Evolutionary conservation across 371 early-diverging fungal genomes (phyloP).

Genomic region (Mortierella sp.): DNA sequence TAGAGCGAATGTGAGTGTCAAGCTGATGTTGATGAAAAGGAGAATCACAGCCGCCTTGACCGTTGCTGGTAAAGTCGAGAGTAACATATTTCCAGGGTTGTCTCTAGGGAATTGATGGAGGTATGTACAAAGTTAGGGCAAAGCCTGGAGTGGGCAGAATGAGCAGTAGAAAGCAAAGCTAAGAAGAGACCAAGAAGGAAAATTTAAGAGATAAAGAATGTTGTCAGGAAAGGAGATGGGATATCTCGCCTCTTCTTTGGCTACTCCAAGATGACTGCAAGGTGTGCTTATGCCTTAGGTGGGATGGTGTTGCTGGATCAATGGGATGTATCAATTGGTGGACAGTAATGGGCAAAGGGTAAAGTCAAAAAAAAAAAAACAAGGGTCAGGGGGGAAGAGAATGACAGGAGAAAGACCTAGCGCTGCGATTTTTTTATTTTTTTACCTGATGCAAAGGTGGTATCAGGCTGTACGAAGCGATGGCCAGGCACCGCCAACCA

Average conservation of each 20-base stretch:
- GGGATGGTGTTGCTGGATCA: background rate
- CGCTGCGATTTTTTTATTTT: background rate
- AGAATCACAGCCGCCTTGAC: background rate
- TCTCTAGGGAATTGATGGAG: background rate
- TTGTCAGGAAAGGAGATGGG: background rate
- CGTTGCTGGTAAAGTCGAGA: background rate
- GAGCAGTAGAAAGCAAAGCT: background rate
- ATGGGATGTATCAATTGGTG: background rate
- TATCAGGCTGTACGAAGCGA: background rate
- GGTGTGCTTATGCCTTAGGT: background rate
- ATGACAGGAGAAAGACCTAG: background rate
- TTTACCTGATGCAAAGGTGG: background rate
- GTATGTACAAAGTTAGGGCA: background rate
- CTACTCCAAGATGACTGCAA: slow-evolving; percentile 9
- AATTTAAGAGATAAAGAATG: background rate
- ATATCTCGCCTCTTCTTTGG: background rate
- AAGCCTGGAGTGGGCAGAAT: background rate
- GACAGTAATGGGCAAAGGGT: background rate
- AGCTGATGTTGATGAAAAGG: slow-evolving; percentile 5
- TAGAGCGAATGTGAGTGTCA: slow-evolving; percentile 3
- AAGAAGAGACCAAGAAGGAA: slow-evolving; percentile 1
- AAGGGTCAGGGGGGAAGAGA: slow-evolving; percentile 16
- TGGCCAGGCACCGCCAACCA: too few species aligned
- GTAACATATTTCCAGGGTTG: background rate
- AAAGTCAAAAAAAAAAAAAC: slow-evolving; percentile 8